Evolutionary conservation across 305 asterid genomes (phyloP).

Genomic region (Fraxinus paxiana): DNA sequence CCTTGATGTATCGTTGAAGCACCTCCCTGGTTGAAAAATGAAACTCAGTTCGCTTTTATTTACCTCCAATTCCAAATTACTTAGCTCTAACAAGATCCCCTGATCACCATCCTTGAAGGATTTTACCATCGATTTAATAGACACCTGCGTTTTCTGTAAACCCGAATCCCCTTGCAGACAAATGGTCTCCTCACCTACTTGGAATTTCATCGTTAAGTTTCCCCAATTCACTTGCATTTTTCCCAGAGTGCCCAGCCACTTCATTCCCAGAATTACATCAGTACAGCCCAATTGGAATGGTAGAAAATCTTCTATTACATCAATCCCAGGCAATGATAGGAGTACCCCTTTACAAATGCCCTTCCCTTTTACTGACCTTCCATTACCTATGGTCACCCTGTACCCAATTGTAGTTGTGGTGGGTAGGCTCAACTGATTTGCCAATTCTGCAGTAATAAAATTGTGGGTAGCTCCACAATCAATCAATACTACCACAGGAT

Average conservation of each 20-base stretch:
- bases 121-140: not conserved
- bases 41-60: no score
- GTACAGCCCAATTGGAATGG: not conserved
- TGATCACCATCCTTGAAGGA: not conserved
- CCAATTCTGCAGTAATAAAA: not conserved
- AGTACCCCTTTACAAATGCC: not conserved
- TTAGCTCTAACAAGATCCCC: no score
- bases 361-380: not conserved
- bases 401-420: not conserved
- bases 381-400: not conserved
- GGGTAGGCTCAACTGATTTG: not conserved
- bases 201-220: not conserved
- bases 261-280: not conserved
- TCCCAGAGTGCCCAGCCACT: not conserved
- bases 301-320: not conserved
- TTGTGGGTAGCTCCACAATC: not conserved
- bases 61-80: not conserved
- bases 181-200: not conserved
- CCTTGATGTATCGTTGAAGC: not conserved
- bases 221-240: not conserved
- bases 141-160: not conserved
- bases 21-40: not conserved
- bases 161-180: not conserved
- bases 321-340: not conserved
- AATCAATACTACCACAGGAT: not conserved